Base-by-base conservation (phyloP, 495 filamentous ascomycete species). In the Tuber brumale region DNA sequence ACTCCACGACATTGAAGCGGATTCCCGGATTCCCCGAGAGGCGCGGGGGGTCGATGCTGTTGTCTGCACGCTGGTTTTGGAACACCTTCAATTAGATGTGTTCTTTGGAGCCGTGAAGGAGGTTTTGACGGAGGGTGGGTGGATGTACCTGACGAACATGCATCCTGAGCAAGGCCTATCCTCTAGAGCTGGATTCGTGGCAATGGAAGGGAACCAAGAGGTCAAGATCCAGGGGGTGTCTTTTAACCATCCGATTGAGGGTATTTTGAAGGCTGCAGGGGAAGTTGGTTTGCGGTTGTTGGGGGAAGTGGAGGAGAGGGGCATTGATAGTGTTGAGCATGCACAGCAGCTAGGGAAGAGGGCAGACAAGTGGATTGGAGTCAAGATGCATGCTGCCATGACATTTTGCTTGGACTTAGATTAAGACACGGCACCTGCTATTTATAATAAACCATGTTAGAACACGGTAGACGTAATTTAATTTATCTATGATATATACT, bases 131-230 rank as follows among this genome's bases (percentile, higher is more conserved):
- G 79, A 84, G 1, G 57, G 57, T 31, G 89, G 88, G 9, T 85
- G 88, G 77, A 79, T 91, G 10, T 84, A 92, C 46, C 75, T 93
- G 8, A 93, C 91, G 6, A 93, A 92, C 81, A 93, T 93, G 91
- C 91, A 93, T 80, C 84, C 86, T 10, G 88, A 91, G 23, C 92
- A 92, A 90, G 91, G 91, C 5, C 74, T 78, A 70, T 85, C 88
- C 12, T 88, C 87, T 31, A 90, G 91, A 77, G 91, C 91, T 0
- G 91, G 91, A 3, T 93, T 93, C 81, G 86, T 91, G 71, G 89
- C 89, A 81, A 82, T 83, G 16, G 83, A 79, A 44, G 87, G 86
- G 21, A 76, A 61, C 4, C 91, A 92, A 84, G 87, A 86, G 31
- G 69, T 80, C 45, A 93, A 93, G 84, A 86, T 93, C 21, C 86